Evolutionary conservation across 352 stramenopile species (phyloP), one percentile per base, ranked within the genome.

Genomic region (Globisporangium cederbergense): DNA sequence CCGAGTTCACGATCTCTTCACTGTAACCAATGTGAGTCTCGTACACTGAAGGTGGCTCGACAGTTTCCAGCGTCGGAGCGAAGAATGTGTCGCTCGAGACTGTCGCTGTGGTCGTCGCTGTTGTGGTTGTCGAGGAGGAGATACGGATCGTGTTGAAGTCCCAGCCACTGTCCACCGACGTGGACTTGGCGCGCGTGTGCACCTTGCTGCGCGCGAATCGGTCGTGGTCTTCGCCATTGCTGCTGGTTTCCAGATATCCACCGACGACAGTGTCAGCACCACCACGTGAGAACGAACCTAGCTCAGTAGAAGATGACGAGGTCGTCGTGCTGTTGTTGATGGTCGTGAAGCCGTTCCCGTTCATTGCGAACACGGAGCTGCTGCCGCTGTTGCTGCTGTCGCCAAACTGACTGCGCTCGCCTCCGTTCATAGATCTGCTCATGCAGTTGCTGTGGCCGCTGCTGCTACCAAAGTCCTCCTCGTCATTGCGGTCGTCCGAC

Each of bases 71-170:
- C 16, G 56, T 65, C 16, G 38, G 47, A 10, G n/a, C 42, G n/a
- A 66, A 53, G 38, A 68, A 56, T 25, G 38, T 36, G 7, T 42
- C 20, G 25, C 52, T 61, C 20, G 43, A 54, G 22, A 57, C 34
- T 30, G 40, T 30, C 30, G 57, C 30, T 9, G 18, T 25, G 11
- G 30, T 46, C 25, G 49, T 46, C 42, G 55, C 52, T 34, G 36
- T 50, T 14, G 57, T 49, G 7, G 45, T n/a, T 30, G 42, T 69
- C 10, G 74, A 69, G 9, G 75, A 78, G 1, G 79, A 86, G 16
- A 92, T 70, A 14, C 75, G 76, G 38, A 93, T 78, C 3, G 82
- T 92, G 50, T 89, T 82, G 46, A 93, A 93, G 71, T 93, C 83
- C 85, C 85, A 93, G 5, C 74, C 79, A 16, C 80, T 89, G 45